Percentiles rank a stretch among this genome's conserved stretches.
Conservation (phyloP, 306 rosid species). For the Medicago arabica region DNA sequence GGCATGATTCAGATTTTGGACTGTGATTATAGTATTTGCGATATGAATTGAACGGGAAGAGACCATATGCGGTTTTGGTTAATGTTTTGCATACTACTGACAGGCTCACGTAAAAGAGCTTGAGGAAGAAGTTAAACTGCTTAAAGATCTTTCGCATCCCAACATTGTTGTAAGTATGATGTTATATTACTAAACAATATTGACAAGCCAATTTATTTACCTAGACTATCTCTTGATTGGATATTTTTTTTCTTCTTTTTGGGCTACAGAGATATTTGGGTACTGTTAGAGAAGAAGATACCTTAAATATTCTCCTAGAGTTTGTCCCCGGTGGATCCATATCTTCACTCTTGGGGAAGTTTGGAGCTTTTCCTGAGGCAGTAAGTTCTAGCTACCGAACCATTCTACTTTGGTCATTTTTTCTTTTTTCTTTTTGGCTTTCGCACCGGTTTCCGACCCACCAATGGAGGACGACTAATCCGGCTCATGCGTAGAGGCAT, state of each 20-base stretch:
- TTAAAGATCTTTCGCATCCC: conserved; percentile 91
- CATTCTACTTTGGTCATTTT: conserved; percentile 31
- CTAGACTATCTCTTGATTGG: conserved; percentile 40
- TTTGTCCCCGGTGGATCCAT: conserved; percentile 99
- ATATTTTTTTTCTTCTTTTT: conserved; percentile 32
- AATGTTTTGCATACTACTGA: conserved; percentile 45
- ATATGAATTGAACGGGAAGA: conserved; percentile 1
- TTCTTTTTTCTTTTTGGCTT: too few species aligned
- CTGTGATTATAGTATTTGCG: background rate
- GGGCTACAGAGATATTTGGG: conserved; percentile 88
- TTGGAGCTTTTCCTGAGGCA: conserved; percentile 98
- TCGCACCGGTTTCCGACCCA: too few species aligned
- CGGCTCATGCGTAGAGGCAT: too few species aligned
- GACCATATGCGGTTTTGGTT: conserved; percentile 32
- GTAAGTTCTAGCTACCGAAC: conserved; percentile 62
- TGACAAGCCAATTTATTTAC: conserved; percentile 25
- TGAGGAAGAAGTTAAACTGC: conserved; percentile 98
- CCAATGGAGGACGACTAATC: too few species aligned
- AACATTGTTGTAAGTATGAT: conserved; percentile 92
- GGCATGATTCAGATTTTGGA: conserved; percentile 30
- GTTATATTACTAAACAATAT: conserved; percentile 39
- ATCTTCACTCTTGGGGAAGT: conserved; percentile 96
- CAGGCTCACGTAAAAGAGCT: conserved; percentile 96
- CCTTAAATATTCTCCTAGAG: conserved; percentile 87
- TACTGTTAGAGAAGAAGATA: conserved; percentile 91